Conservation (phyloP, 306 rosid species). For the Oemleria cerasiformis region DNA sequence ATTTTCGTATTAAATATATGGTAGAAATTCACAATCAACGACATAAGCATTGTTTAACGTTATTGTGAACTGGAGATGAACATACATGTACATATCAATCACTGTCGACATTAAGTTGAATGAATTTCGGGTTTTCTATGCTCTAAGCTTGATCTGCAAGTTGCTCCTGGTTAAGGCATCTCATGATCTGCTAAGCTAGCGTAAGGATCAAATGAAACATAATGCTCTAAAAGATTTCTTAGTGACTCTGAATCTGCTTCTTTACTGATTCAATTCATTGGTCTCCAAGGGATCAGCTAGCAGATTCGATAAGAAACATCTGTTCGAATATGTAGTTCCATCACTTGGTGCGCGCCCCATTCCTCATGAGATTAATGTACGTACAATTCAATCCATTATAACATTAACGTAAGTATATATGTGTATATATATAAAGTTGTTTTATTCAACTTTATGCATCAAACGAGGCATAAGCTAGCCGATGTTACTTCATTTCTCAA, state of each 20-base stretch:
- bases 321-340: not conserved
- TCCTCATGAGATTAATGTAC: no score
- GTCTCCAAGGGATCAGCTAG: not conserved
- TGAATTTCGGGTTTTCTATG: not conserved
- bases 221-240: not conserved
- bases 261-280: constrained; percentile 13
- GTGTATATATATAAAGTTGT: no score
- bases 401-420: no score
- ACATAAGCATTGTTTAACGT: no score
- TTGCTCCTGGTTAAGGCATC: constrained; percentile 6
- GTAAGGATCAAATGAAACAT: not conserved
- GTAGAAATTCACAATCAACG: no score
- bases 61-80: not conserved
- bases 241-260: constrained; percentile 16
- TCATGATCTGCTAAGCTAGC: not conserved
- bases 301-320: not conserved
- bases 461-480: no score
- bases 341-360: not conserved
- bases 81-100: not conserved
- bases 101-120: not conserved
- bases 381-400: no score
- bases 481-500: no score
- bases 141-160: not conserved
- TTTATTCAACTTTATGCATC: no score
- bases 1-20: no score